These are phyloP conservation scores for Eutrema yunnanense DNA, from an alignment of 345 rosid species.

Conservation along the genomic window DNA sequence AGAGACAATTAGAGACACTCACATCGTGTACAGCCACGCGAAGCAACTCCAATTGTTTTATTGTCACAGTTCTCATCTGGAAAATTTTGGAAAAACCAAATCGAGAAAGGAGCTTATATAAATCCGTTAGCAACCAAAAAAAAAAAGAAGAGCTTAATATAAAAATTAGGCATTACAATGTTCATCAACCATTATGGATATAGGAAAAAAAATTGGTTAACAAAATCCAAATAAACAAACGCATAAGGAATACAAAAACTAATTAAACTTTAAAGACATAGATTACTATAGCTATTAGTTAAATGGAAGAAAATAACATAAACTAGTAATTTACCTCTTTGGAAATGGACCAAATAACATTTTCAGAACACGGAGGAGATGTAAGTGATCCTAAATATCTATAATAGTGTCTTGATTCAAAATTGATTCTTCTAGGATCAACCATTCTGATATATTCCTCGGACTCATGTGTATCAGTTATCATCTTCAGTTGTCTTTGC, in stretches of 20 bases:
- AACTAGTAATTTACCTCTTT: slow-evolving; percentile 39
- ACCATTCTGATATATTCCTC: slow-evolving; percentile 37
- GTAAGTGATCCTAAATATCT: slow-evolving; percentile 89
- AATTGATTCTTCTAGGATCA: slow-evolving; percentile 43
- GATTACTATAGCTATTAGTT: background rate
- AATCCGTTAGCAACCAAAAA: no score
- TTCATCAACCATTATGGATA: background rate
- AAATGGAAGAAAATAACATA: background rate
- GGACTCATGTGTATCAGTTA: slow-evolving; percentile 29
- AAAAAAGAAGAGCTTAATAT: background rate
- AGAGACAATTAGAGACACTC: background rate
- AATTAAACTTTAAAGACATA: background rate
- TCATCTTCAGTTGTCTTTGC: slow-evolving; percentile 25
- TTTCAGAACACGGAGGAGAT: slow-evolving; percentile 76
- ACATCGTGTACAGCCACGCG: slow-evolving; percentile 25
- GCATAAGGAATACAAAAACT: background rate
- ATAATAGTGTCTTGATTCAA: slow-evolving; percentile 54
- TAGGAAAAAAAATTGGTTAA: background rate
- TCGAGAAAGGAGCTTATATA: background rate
- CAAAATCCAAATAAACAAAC: background rate
- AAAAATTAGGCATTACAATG: background rate
- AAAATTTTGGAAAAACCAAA: background rate
- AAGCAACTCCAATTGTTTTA: slow-evolving; percentile 19
- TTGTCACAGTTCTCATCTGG: slow-evolving; percentile 14
- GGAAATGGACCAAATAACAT: slow-evolving; percentile 64